Conservation (phyloP, 257 asterid genomes). For the Salvia hispanica region DNA sequence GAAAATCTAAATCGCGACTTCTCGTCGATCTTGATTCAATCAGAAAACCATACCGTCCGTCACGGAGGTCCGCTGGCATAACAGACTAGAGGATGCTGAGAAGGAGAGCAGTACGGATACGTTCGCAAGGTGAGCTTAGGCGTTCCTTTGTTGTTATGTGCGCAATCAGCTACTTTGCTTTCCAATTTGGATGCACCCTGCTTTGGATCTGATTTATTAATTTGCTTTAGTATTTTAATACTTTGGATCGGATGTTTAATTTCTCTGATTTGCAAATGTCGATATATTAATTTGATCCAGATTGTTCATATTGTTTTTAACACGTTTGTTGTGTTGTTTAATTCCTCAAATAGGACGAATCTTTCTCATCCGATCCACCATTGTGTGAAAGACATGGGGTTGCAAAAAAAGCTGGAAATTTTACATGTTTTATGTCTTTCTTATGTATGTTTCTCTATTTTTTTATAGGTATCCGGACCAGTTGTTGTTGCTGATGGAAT, state of each 20-base stretch:
- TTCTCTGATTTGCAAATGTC: conserved; percentile 23
- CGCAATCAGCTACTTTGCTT: conserved; percentile 9
- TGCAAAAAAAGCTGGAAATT: neutral
- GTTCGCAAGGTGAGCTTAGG: conserved; percentile 77
- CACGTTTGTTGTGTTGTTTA: neutral
- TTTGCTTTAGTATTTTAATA: neutral
- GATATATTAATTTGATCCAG: neutral
- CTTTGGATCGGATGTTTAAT: conserved; percentile 31
- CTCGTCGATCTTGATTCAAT: conserved; percentile 39
- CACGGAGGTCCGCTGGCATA: conserved; percentile 77
- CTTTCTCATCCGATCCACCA: neutral
- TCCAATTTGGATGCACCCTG: conserved; percentile 26
- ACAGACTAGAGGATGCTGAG: conserved; percentile 99
- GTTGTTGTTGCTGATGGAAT: conserved; percentile 99
- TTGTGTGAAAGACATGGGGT: neutral
- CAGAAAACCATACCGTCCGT: conserved; percentile 64
- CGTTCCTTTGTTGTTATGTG: conserved; percentile 3
- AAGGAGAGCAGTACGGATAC: conserved; percentile 99
- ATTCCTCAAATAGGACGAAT: neutral
- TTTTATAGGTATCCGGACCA: conserved; percentile 86
- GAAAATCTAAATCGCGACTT: conserved; percentile 29
- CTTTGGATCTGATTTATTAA: conserved; percentile 27
- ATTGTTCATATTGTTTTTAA: conserved; percentile 20
- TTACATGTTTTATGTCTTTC: conserved; percentile 8
- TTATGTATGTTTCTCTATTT: neutral